These are phyloP conservation scores for Perkinsus olseni DNA, from an alignment of 169 alveolate species.

Conservation along the genomic window DNA sequence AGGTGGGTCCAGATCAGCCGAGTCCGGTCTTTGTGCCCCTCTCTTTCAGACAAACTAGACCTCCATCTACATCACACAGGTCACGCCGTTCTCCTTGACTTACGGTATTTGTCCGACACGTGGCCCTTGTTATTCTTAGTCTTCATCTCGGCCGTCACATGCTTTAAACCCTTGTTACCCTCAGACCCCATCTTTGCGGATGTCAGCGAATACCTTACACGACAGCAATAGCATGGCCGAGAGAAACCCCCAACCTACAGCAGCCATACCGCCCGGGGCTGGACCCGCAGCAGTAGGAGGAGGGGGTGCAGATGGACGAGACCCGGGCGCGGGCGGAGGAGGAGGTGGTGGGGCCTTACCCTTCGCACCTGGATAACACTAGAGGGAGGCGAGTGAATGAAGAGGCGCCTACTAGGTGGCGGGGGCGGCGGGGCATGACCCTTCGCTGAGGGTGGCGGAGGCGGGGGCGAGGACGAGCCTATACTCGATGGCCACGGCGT, in stretches of 20 bases:
- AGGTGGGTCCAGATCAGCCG: too few relatives aligned
- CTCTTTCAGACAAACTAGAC: too few relatives aligned
- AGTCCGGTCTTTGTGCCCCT: too few relatives aligned
- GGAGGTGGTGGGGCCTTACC: not conserved
- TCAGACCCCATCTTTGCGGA: not conserved
- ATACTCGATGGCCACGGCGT: not conserved
- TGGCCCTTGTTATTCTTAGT: not conserved
- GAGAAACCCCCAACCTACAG: too few relatives aligned
- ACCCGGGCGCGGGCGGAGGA: too few relatives aligned
- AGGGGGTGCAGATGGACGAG: not conserved
- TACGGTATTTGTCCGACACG: not conserved
- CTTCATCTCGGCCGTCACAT: not conserved
- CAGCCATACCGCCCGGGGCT: not conserved
- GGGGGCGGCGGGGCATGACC: not conserved
- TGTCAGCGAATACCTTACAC: not conserved
- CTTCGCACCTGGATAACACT: not conserved
- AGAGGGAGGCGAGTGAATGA: not conserved
- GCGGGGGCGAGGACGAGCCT: not conserved
- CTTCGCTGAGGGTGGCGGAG: not conserved
- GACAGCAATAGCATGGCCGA: too few relatives aligned
- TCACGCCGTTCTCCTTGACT: too few relatives aligned
- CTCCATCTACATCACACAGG: too few relatives aligned
- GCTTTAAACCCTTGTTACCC: not conserved
- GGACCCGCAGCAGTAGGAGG: not conserved
- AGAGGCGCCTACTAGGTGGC: not conserved